phyloP scores from a whole-genome alignment of 2,329 filamentous ascomycete species.

The Botrytis aclada region DNA sequence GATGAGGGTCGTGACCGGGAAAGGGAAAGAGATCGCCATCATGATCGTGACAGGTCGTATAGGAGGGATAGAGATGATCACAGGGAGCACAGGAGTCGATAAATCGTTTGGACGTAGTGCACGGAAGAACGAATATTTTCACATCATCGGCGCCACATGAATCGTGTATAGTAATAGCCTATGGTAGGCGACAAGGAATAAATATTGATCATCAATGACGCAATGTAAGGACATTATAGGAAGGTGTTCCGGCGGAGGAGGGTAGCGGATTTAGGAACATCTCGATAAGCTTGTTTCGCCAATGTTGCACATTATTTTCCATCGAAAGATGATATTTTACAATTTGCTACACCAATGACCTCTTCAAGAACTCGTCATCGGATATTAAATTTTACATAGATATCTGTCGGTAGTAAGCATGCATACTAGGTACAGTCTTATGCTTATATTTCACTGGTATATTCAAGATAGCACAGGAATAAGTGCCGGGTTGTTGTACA shows the following conservation, averaged over 20 bases:
- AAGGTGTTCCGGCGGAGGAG: too few relatives aligned
- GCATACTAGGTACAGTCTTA: neutral
- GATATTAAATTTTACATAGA: neutral
- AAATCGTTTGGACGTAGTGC: slow-evolving; percentile 10
- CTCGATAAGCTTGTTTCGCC: neutral
- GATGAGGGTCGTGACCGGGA: slow-evolving; percentile 37
- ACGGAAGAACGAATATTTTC: slow-evolving; percentile 1
- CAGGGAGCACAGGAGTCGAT: slow-evolving; percentile 23
- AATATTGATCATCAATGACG: neutral
- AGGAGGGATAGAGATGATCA: slow-evolving; percentile 33
- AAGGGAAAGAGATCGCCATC: slow-evolving; percentile 21
- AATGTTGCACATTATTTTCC: neutral
- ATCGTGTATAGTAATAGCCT: neutral
- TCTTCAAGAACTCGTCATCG: neutral
- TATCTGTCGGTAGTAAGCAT: neutral
- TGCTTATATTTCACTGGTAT: neutral
- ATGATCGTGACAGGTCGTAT: slow-evolving; percentile 24
- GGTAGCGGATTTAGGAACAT: neutral
- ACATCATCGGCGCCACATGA: neutral
- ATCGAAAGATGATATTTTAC: neutral
- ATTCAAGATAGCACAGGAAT: neutral
- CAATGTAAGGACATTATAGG: neutral
- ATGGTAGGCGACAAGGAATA: neutral
- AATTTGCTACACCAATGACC: neutral
- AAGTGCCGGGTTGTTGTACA: neutral